Evolutionary conservation across 805 yeast species (phyloP), one percentile per base, ranked within the genome.

Genomic region (Jamesozyma piceae): DNA sequence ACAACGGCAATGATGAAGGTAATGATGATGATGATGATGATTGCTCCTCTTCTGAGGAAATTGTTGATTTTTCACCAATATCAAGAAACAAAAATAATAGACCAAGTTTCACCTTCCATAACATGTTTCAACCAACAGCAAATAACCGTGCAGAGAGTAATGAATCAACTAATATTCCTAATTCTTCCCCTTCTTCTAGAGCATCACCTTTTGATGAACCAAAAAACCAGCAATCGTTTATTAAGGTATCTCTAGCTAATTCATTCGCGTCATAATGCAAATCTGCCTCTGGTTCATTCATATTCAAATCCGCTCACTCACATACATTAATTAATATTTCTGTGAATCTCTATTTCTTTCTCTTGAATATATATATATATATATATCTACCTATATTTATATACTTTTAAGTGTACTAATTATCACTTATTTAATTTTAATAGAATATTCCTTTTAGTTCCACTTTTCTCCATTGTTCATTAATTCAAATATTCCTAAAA

Each of bases 161-260:
- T 11, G 28, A 24, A 6, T 24, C 28, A 6, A 24, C 6, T 11
- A 8, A 24, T 11, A 6, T 8, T 6, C 6, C 28, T 11, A 6
- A 24, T 6, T 8, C 28, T 11, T 24, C 28, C 28, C 28, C 28
- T 11, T 8, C 28, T 11, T 8, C 10, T 8, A 11, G 6, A 6
- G 28, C 28, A 24, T n/a, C n/a, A n/a, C n/a, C n/a, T n/a, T 18
- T 24, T 10, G 15, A 26, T 15, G 31, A 37, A 37, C 15, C 15
- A 32, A 27, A 38, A 38, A 36, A 34, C 17, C 36, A 33, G 18
- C 18, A 29, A 30, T 42, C 44, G 9, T 38, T 45, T 18, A 36
- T 45, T 18, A 45, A 36, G 36, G 34, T 22, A 14, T 43, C 43
- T 11, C 37, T 45, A 26, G 38, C 45, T 5, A 42, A 38, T 19